These are phyloP conservation scores for Wickerhamomyces xylosicus DNA, from an alignment of 805 yeast species.

Conservation along the genomic window DNA sequence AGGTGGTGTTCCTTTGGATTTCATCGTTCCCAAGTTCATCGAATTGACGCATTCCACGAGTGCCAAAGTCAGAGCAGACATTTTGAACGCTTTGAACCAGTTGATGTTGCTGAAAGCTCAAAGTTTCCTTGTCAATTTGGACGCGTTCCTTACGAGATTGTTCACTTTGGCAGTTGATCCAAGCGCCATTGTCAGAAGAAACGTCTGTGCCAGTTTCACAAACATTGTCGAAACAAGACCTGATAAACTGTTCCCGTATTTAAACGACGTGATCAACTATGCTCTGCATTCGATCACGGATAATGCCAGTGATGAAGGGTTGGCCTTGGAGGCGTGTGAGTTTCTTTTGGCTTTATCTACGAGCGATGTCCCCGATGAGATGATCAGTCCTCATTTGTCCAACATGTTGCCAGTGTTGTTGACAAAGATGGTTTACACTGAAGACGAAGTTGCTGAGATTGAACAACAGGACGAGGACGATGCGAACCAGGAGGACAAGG, in stretches of 20 bases:
- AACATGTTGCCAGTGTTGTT: constrained; percentile 69
- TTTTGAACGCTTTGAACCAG: constrained; percentile 67
- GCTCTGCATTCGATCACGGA: constrained; percentile 60
- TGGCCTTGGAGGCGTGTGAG: constrained; percentile 89
- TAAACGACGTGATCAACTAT: constrained; percentile 79
- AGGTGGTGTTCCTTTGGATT: constrained; percentile 58
- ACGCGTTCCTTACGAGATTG: constrained; percentile 50
- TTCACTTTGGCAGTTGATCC: constrained; percentile 61
- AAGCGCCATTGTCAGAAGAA: constrained; percentile 51
- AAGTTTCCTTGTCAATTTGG: constrained; percentile 51
- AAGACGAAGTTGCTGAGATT: constrained; percentile 59
- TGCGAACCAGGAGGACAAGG: constrained; percentile 68
- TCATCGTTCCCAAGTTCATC: constrained; percentile 57
- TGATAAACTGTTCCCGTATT: constrained; percentile 68
- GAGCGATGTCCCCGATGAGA: constrained; percentile 37
- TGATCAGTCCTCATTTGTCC: constrained; percentile 47
- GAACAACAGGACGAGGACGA: constrained; percentile 79
- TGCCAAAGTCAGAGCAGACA: constrained; percentile 45
- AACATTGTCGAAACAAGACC: constrained; percentile 67
- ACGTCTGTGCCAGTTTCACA: constrained; percentile 70
- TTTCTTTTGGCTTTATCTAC: constrained; percentile 72
- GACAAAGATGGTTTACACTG: constrained; percentile 79
- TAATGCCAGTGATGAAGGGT: constrained; percentile 51
- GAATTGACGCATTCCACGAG: constrained; percentile 33
- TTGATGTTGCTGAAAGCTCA: constrained; percentile 64